These are phyloP conservation scores for Pseudogymnoascus sp. DNA, from an alignment of 2,329 filamentous ascomycete genomes.

Conservation along the genomic window DNA sequence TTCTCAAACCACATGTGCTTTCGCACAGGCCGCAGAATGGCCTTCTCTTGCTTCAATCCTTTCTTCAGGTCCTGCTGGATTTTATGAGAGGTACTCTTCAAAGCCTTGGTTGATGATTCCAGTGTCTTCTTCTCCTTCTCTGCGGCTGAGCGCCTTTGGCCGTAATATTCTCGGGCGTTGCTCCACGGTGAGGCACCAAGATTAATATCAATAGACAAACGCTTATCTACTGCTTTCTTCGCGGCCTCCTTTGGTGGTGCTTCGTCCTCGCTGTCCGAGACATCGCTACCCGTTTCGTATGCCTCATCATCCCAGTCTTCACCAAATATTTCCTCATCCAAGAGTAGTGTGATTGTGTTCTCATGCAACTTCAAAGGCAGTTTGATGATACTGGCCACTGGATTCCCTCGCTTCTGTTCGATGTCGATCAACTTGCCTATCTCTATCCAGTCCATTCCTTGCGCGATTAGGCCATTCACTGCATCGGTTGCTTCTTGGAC, in stretches of 20 bases:
- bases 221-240: constrained; percentile 41
- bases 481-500: constrained; percentile 91
- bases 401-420: constrained; percentile 73
- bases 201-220: constrained; percentile 74
- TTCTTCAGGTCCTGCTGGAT: constrained; percentile 80
- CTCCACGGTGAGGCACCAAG: constrained; percentile 75
- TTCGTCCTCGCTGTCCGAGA: constrained; percentile 53
- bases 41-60: constrained; percentile 84
- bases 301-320: constrained; percentile 45
- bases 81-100: constrained; percentile 87
- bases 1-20: constrained; percentile 95
- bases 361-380: constrained; percentile 84
- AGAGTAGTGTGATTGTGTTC: constrained; percentile 73
- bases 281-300: constrained; percentile 60
- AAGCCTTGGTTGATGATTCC: constrained; percentile 69
- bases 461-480: constrained; percentile 81
- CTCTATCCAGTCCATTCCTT: constrained; percentile 97
- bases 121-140: constrained; percentile 83
- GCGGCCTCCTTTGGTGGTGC: constrained; percentile 31
- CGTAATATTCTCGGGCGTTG: constrained; percentile 88
- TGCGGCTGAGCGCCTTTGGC: constrained; percentile 75
- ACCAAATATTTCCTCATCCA: constrained; percentile 58
- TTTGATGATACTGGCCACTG: constrained; percentile 80
- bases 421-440: constrained; percentile 82
- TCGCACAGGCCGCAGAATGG: constrained; percentile 72